These are phyloP conservation scores for Cercospora beticola DNA, from an alignment of 2,329 filamentous ascomycete genomes.

Conservation along the genomic window DNA sequence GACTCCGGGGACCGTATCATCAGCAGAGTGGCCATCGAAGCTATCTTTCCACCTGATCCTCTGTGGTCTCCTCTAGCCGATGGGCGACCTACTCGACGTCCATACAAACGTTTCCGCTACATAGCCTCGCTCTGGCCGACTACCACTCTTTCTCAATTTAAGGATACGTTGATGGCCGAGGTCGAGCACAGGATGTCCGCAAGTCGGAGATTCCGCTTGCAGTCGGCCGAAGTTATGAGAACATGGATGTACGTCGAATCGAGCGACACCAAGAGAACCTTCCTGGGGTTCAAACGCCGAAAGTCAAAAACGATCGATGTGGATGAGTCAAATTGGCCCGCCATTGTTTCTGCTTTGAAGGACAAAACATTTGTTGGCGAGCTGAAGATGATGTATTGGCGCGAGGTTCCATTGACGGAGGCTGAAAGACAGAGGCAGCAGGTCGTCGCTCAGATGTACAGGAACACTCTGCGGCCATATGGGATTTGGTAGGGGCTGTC, in stretches of 20 bases:
- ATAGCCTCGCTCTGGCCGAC: background rate
- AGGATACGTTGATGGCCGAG: background rate
- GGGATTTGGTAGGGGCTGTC: background rate
- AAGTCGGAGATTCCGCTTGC: background rate
- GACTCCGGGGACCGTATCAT: background rate
- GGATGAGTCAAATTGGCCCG: constrained; percentile 3
- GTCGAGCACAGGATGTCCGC: background rate
- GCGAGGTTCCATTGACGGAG: background rate
- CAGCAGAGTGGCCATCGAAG: background rate
- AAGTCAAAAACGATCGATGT: background rate
- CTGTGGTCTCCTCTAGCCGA: background rate
- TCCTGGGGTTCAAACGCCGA: background rate
- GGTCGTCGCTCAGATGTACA: constrained; percentile 2
- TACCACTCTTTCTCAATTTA: constrained; percentile 1
- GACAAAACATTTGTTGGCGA: background rate
- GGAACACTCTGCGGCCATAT: background rate
- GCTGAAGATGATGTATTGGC: background rate
- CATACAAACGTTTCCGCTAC: background rate
- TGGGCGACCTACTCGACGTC: background rate
- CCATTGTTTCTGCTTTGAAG: background rate
- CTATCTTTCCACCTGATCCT: background rate
- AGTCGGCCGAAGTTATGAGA: background rate
- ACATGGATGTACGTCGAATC: background rate
- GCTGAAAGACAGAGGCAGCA: background rate
- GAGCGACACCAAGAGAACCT: background rate